phyloP scores from a whole-genome alignment of 1,284 basidiomycete species.

The Leccinum angustisporum region DNA sequence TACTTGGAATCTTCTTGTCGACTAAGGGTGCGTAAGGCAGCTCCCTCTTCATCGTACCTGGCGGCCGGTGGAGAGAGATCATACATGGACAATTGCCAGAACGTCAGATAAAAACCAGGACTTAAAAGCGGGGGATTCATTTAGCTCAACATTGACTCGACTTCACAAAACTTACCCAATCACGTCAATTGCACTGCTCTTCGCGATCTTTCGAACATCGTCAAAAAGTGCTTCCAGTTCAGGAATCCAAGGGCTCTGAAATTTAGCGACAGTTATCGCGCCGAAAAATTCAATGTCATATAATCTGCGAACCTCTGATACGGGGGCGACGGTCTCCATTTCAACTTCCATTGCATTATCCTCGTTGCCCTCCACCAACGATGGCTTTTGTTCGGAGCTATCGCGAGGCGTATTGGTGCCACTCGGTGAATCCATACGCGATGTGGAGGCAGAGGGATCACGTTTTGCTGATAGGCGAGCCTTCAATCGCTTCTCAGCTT shows the following conservation, averaged over 20 bases:
- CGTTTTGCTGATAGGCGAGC: constrained; percentile 74
- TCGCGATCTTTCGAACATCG: constrained; percentile 66
- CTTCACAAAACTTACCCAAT: constrained; percentile 59
- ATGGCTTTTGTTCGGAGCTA: constrained; percentile 36
- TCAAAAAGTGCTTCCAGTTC: constrained; percentile 69
- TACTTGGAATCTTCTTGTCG: constrained; percentile 62
- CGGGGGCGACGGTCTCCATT: constrained; percentile 14
- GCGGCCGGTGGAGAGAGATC: constrained; percentile 76
- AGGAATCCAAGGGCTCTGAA: constrained; percentile 74
- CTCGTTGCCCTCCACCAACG: constrained; percentile 39
- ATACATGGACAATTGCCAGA: constrained; percentile 91
- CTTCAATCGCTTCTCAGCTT: constrained; percentile 73
- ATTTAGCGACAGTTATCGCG: constrained; percentile 15
- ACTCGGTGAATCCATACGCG: constrained; percentile 63
- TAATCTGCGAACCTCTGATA: constrained; percentile 24
- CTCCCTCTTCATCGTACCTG: constrained; percentile 70
- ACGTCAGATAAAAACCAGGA: constrained; percentile 87
- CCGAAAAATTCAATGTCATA: constrained; percentile 1
- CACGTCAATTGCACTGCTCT: constrained; percentile 58
- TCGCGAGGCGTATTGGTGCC: constrained; percentile 39
- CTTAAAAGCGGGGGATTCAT: constrained; percentile 41
- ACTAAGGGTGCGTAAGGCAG: constrained; percentile 56
- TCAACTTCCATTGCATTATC: constrained; percentile 58
- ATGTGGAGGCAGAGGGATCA: constrained; percentile 54
- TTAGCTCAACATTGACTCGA: constrained; percentile 8